Evolutionary conservation across 768 basidiomycete species (phyloP).

Genomic region (Obba rivulosa): DNA sequence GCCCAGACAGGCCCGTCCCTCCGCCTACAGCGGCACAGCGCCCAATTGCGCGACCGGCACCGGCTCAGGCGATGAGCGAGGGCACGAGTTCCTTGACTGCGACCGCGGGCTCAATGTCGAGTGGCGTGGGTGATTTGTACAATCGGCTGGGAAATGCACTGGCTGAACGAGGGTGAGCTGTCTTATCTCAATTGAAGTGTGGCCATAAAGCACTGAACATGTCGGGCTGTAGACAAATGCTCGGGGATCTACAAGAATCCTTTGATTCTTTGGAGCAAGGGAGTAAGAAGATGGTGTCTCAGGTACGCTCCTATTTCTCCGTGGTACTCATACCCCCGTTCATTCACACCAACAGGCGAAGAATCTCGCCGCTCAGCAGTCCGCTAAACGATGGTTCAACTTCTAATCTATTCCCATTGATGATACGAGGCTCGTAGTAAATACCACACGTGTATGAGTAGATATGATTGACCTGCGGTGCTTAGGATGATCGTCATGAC

Average conservation of each 20-base stretch:
- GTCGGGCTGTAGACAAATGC: slow-evolving; percentile 44
- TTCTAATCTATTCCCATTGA: slow-evolving; percentile 24
- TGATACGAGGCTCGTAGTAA: too few relatives aligned
- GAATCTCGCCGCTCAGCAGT: slow-evolving; percentile 55
- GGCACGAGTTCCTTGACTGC: slow-evolving; percentile 11
- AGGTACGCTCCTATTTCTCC: slow-evolving; percentile 33
- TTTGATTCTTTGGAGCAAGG: slow-evolving; percentile 63
- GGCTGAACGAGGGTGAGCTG: slow-evolving; percentile 55
- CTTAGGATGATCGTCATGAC: too few relatives aligned
- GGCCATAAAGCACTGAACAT: neutral
- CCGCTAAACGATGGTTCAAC: slow-evolving; percentile 62
- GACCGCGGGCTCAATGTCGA: slow-evolving; percentile 16
- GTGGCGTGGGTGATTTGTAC: slow-evolving; percentile 23
- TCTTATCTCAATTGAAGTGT: neutral
- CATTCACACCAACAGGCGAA: slow-evolving; percentile 42
- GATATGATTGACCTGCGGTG: too few relatives aligned
- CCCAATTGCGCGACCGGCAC: neutral
- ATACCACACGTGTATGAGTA: too few relatives aligned
- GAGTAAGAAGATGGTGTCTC: slow-evolving; percentile 58
- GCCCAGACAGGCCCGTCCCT: slow-evolving; percentile 55
- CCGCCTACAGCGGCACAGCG: slow-evolving; percentile 20
- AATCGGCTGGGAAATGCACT: slow-evolving; percentile 39
- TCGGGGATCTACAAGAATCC: slow-evolving; percentile 55
- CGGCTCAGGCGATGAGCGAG: slow-evolving; percentile 1
- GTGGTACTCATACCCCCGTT: neutral